Evolutionary conservation across 805 yeast genomes (phyloP), one percentile per base, ranked within the genome.

Genomic region (Saccharomycopsis lassenensis): DNA sequence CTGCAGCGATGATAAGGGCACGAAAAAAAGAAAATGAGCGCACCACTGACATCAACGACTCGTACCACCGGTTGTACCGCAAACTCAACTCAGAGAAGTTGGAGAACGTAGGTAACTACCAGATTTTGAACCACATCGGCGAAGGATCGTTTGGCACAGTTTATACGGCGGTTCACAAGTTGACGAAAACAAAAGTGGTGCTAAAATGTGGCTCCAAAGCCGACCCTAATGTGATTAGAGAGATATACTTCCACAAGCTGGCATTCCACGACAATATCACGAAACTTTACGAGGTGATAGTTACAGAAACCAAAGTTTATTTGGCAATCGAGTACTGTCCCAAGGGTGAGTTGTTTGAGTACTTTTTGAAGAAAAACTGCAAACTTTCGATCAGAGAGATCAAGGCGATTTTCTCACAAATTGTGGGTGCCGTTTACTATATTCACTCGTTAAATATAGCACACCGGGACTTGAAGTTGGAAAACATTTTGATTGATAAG

Each of bases 81-180:
- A 37, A 35, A 8, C 37, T 41, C 18, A 41, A 41, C 23, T 19
- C 35, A n/a, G 18, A 23, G 18, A 28, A 38, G 32, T 27, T 41
- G 7, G 45, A 41, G 32, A 81, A 76, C 37, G 76, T 89, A 8
- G 97, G 98, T 1, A 84, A 81, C 55, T 89, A 89, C 52, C 62
- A 67, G 35, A 72, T 91, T 5, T 50, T 74, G 5, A 63, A 74
- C 40, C 82, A 77, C 46, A 78, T 89, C 16, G 97, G 96, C 2
- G 86, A 83, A 48, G 96, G 96, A 7, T 70, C 94, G 2, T 89
- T 86, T 65, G 96, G 97, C 6, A 82, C 81, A 51, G 94, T 86
- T 1, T 91, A 79, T 53, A 59, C 89, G 21, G 97, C 95, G 1
- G 63, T 64, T 24, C 97, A 89, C 50, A 67, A 68, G 35, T 63